Percentiles rank a stretch among this genome's conserved stretches.
These are phyloP conservation scores for Cyberlindnera saturnus DNA, from an alignment of 805 yeast species.

Conservation along the genomic window DNA sequence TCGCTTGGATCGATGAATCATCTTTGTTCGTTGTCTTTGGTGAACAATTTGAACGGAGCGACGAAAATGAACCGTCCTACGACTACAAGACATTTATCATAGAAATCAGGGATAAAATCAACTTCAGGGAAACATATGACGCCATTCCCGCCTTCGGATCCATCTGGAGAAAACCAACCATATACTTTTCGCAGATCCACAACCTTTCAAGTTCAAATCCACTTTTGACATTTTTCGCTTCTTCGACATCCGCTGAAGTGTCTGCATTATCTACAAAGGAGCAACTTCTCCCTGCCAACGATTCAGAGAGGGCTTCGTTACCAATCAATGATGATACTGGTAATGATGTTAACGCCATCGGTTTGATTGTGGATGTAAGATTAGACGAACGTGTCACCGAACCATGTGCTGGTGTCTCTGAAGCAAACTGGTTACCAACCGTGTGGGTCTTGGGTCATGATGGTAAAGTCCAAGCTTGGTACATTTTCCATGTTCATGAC, in stretches of 20 bases:
- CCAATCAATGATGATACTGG: constrained; percentile 64
- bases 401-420: constrained; percentile 56
- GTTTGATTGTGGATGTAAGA: constrained; percentile 57
- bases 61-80: constrained; percentile 25
- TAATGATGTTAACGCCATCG: constrained; percentile 67
- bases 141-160: constrained; percentile 49
- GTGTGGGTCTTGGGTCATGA: constrained; percentile 55
- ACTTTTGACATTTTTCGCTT: constrained; percentile 41
- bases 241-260: constrained; percentile 62
- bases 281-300: constrained; percentile 50
- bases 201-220: constrained; percentile 34
- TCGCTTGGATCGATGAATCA: constrained; percentile 13
- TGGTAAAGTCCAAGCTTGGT: constrained; percentile 60
- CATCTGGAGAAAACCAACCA: constrained; percentile 38
- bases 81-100: constrained; percentile 23
- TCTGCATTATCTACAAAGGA: constrained; percentile 35
- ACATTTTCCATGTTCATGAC: constrained; percentile 51
- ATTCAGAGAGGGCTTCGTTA: constrained; percentile 63
- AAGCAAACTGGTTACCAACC: constrained; percentile 58
- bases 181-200: constrained; percentile 36
- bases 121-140: constrained; percentile 33
- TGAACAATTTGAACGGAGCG: constrained; percentile 20
- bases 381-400: constrained; percentile 36
- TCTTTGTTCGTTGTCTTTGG: constrained; percentile 25
- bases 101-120: neutral